Percentiles rank a stretch among this genome's conserved stretches.
Evolutionary conservation across 75 land plant species (phyloP).

Genomic region (Selaginella moellendorffii): DNA sequence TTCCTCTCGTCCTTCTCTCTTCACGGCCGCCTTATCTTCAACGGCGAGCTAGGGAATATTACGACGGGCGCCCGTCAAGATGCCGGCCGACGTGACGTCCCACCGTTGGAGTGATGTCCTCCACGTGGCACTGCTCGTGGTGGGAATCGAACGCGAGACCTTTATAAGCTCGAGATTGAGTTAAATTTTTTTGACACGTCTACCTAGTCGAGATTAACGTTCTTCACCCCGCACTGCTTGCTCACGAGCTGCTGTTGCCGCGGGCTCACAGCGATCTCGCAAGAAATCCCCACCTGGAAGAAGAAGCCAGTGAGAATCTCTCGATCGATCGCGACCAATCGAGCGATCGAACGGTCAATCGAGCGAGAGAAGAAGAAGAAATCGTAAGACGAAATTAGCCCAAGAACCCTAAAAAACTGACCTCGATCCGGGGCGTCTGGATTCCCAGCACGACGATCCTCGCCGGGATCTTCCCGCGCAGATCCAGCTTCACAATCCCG

Average conservation of each 20-base stretch:
- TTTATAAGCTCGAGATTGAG: too few species aligned
- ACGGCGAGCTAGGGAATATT: too few species aligned
- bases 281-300: not conserved
- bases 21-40: too few species aligned
- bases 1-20: too few species aligned
- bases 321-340: not conserved
- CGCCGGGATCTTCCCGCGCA: not conserved
- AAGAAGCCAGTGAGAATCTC: not conserved
- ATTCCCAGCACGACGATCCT: not conserved
- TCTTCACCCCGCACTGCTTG: not conserved
- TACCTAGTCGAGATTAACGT: not conserved
- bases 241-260: not conserved
- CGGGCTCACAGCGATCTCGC: not conserved
- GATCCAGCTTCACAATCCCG: not conserved
- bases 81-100: conserved; percentile 1
- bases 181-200: too few species aligned
- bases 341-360: not conserved
- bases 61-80: conserved; percentile 1
- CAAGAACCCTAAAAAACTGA: not conserved
- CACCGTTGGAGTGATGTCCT: not conserved
- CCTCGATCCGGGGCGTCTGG: not conserved
- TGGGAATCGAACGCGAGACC: too few species aligned
- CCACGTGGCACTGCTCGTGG: too few species aligned
- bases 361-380: too few species aligned
- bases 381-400: not conserved